phyloP scores from a whole-genome alignment of 495 filamentous ascomycete species.

The Penicillium fimorum region DNA sequence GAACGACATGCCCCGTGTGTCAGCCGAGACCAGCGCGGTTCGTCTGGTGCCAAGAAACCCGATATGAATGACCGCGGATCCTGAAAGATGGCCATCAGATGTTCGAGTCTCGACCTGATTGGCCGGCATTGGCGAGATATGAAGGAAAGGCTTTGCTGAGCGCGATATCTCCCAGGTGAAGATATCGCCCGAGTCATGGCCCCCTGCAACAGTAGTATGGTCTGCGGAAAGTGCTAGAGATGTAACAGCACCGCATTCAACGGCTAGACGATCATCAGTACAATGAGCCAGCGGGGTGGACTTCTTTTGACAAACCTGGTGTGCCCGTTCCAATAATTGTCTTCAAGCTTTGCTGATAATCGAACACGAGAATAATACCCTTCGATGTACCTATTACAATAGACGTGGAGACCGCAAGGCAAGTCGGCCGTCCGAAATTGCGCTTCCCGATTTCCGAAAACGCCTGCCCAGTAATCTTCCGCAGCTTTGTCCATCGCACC shows the following conservation, averaged over 20 bases:
- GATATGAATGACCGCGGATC: conserved; percentile 76
- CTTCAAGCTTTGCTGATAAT: conserved; percentile 93
- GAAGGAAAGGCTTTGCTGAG: conserved; percentile 80
- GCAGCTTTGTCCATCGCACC: conserved; percentile 91
- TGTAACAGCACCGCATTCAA: conserved; percentile 86
- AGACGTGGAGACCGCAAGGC: conserved; percentile 81
- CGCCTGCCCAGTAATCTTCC: conserved; percentile 80
- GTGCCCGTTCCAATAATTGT: conserved; percentile 92
- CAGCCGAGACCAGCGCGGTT: conserved; percentile 95
- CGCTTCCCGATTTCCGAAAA: conserved; percentile 95
- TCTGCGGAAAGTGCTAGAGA: conserved; percentile 90
- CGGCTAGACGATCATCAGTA: conserved; percentile 51
- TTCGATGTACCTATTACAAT: conserved; percentile 93
- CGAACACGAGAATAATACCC: conserved; percentile 90
- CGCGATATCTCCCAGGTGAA: conserved; percentile 94
- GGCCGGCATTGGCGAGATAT: conserved; percentile 72
- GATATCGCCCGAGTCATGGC: conserved; percentile 86
- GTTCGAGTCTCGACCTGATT: conserved; percentile 62
- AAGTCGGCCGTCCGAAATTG: conserved; percentile 89
- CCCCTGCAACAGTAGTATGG: conserved; percentile 83
- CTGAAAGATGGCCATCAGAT: conserved; percentile 77
- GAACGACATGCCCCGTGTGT: conserved; percentile 95
- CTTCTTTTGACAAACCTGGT: conserved; percentile 56
- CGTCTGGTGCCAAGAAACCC: conserved; percentile 95
- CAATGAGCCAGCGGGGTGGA: neutral